Evolutionary conservation across 2,329 filamentous ascomycete genomes (phyloP), one percentile per base, ranked within the genome.

Genomic region (Alternaria viburni): DNA sequence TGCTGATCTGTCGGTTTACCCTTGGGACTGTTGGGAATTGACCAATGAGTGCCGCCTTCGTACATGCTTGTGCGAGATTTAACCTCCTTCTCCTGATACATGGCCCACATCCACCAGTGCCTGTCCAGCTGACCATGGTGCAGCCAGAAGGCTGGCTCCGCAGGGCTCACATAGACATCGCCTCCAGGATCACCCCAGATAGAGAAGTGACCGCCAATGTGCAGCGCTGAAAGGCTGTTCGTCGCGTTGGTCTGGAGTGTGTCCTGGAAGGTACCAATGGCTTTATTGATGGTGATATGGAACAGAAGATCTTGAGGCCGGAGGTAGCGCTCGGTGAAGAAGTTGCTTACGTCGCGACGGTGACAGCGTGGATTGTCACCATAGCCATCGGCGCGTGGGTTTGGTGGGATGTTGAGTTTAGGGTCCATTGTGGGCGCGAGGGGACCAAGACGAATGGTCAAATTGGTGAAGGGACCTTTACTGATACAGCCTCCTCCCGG

Each of bases 401-500:
- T 81, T 9, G 70, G 30, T 5, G 70, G 64, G 15, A 79, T 74
- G 26, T 74, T 65, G 30, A 77, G 69, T 10, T 68, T 67, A 3
- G 74, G 66, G 54, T 77, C 74, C 64, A 77, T 74, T 46, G 75
- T 75, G 10, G 59, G 30, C 7, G 73, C 67, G 30, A 87, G 79
- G 2, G 87, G 87, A 0, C 86, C 86, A 0, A 85, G 79, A 50
- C 79, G 79, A 28, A 83, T 77, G 1, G 71, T 77, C 10, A 73
- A 62, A 62, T 86, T 81, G 64, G 78, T 81, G 72, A 87, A 86
- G 0, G 85, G 85, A 0, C 86, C 86, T 1, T 77, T 81, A 15
- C 74, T 79, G 5, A 89, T 81, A 72, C 86, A 88, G 4, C 86
- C 87, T n/a, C 86, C 86, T 11, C 87, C 86, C 0, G 82, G 80